Evolutionary conservation across 1,284 basidiomycete genomes (phyloP).

Genomic region (Heterobasidion irregulare): DNA sequence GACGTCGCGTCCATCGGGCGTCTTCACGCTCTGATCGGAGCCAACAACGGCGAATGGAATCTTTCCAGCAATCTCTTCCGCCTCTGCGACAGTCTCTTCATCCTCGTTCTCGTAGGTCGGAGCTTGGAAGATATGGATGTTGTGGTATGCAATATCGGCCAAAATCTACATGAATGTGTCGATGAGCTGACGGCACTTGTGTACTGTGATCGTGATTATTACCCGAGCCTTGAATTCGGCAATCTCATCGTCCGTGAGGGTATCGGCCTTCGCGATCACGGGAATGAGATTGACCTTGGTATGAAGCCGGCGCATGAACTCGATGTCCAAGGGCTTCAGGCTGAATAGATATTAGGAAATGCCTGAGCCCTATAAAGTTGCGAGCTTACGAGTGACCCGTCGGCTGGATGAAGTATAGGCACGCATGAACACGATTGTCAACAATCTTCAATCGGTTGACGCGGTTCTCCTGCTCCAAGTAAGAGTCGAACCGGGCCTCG

Average conservation of each 20-base stretch:
- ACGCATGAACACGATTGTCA: constrained; percentile 88
- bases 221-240: constrained; percentile 87
- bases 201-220: constrained; percentile 18
- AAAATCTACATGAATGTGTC: constrained; percentile 52
- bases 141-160: constrained; percentile 85
- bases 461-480: constrained; percentile 95
- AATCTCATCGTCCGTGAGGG: constrained; percentile 93
- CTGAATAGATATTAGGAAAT: constrained; percentile 30
- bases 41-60: constrained; percentile 97
- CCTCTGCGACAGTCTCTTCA: constrained; percentile 92
- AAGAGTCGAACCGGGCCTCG: constrained; percentile 92
- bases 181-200: background rate
- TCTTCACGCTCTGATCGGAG: constrained; percentile 74
- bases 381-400: constrained; percentile 88
- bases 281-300: constrained; percentile 96
- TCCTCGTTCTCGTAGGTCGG: constrained; percentile 96
- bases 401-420: constrained; percentile 96
- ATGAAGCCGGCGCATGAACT: constrained; percentile 95
- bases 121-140: constrained; percentile 94
- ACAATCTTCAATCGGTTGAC: constrained; percentile 85
- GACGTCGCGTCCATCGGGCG: constrained; percentile 82
- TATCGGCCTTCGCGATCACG: constrained; percentile 94
- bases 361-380: constrained; percentile 4
- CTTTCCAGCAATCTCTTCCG: constrained; percentile 93
- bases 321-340: constrained; percentile 93